Evolutionary conservation across 2,329 filamentous ascomycete genomes (phyloP).

Genomic region (Proliferodiscus dingleyae): DNA sequence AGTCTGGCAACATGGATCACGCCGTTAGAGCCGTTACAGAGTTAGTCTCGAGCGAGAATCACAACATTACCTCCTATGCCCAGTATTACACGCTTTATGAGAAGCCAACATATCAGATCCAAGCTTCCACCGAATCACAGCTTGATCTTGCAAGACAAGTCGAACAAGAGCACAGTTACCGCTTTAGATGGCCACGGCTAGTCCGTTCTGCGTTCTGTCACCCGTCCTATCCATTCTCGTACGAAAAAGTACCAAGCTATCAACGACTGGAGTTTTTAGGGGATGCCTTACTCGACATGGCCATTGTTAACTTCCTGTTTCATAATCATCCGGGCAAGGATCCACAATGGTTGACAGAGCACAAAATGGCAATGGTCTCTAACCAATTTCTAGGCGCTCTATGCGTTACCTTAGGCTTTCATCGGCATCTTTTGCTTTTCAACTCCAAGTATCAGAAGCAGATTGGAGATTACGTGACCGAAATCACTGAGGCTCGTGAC

Average conservation of each 20-base stretch:
- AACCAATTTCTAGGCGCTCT: constrained; percentile 89
- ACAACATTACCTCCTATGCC: constrained; percentile 62
- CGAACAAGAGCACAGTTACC: constrained; percentile 50
- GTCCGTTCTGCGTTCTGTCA: constrained; percentile 84
- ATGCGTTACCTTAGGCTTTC: constrained; percentile 71
- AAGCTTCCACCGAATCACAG: constrained; percentile 59
- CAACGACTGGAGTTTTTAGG: constrained; percentile 90
- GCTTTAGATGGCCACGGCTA: constrained; percentile 70
- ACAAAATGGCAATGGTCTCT: constrained; percentile 99
- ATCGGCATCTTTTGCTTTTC: constrained; percentile 64
- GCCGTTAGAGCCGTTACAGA: constrained; percentile 60
- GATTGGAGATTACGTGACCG: constrained; percentile 50
- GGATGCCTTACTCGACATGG: constrained; percentile 83
- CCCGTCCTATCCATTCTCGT: constrained; percentile 70
- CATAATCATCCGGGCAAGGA: constrained; percentile 70
- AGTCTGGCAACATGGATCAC: constrained; percentile 45
- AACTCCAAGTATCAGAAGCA: constrained; percentile 39
- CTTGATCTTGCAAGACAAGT: constrained; percentile 63
- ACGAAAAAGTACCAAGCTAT: constrained; percentile 79
- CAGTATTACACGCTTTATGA: constrained; percentile 70
- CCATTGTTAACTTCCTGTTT: constrained; percentile 78
- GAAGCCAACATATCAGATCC: constrained; percentile 66
- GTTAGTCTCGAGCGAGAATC: constrained; percentile 65
- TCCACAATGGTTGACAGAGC: constrained; percentile 95
- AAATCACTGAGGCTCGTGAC: constrained; percentile 50